Base-by-base conservation (phyloP, 192 early-diverging fungal genomes). In the Cetraspora pellucida region DNA sequence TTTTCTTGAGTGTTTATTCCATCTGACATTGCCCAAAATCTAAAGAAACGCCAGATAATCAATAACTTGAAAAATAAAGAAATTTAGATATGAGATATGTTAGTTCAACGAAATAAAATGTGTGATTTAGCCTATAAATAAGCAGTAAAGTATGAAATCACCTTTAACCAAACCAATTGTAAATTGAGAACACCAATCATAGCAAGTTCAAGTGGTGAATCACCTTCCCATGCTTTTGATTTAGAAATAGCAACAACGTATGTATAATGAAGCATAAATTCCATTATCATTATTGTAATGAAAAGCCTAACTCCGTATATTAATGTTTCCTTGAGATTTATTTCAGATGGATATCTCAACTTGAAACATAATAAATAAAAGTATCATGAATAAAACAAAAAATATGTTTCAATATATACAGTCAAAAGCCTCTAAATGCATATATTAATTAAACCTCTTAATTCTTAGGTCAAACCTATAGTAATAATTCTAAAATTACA, bases 41-140 rank as follows among this genome's bases (percentile, higher is more conserved):
- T 87, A 81, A 97, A 98, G 83, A 97, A 98, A 46, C 97, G 87
- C 97, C 97, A 99, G 65, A 96, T 96, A 44, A 99, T 92, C 75
- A 97, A 83, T 17, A 99, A 82, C 89, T 94, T 79, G 0, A 47
- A 74, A 45, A 19, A 27, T 27, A 60, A 46, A 60, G 16, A 43
- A 63, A 25, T 58, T 50, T 44, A 28, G n/a, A 25, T 19, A 64
- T 21, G 8, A 23, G 9, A 21, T 1, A 23, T 1, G 25, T 67
- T 10, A 59, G 10, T 19, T 19, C 19, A 4, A 23, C 8, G 21
- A 59, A 59, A 6, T 23, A 25, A 59, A 23, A 58, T 13, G 19
- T 54, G 19, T 16, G 19, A 54, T 31, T 13, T 30, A 66, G 2
- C 7, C 10, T 47, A 21, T 25, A 5, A 14, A 23, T 25, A 46